These are phyloP conservation scores for Colletotrichum lini DNA, from an alignment of 2,329 filamentous ascomycete species.

Conservation along the genomic window DNA sequence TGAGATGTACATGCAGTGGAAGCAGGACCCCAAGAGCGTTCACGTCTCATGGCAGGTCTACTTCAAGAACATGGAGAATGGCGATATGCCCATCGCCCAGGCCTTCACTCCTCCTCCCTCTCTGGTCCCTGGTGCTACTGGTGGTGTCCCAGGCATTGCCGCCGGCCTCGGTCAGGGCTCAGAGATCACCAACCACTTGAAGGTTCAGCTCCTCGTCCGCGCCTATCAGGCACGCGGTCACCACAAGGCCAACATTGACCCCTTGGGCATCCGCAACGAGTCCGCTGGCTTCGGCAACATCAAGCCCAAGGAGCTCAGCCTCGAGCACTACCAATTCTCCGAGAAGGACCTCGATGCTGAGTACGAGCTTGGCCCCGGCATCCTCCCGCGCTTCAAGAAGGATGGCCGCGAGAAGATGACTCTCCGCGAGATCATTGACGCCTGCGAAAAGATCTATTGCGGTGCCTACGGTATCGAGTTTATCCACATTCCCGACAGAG, in stretches of 20 bases:
- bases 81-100: constrained; percentile 97
- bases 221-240: constrained; percentile 98
- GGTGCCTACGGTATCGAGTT: constrained; percentile 98
- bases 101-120: constrained; percentile 97
- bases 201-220: constrained; percentile 96
- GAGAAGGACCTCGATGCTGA: constrained; percentile 95
- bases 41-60: constrained; percentile 99
- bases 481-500: constrained; percentile 97
- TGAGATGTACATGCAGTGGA: constrained; percentile 99
- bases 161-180: constrained; percentile 78
- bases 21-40: constrained; percentile 90
- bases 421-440: constrained; percentile 90
- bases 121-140: constrained; percentile 85
- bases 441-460: constrained; percentile 96
- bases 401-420: constrained; percentile 96
- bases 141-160: constrained; percentile 81
- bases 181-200: constrained; percentile 95
- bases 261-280: constrained; percentile 91
- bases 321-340: constrained; percentile 95
- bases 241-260: constrained; percentile 98
- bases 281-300: constrained; percentile 86
- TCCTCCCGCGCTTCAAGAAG: constrained; percentile 92
- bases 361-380: constrained; percentile 93
- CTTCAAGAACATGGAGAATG: constrained; percentile 99
- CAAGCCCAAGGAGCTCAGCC: constrained; percentile 91